Evolutionary conservation across 1,284 basidiomycete genomes (phyloP).

Genomic region (Marasmius fiardii): DNA sequence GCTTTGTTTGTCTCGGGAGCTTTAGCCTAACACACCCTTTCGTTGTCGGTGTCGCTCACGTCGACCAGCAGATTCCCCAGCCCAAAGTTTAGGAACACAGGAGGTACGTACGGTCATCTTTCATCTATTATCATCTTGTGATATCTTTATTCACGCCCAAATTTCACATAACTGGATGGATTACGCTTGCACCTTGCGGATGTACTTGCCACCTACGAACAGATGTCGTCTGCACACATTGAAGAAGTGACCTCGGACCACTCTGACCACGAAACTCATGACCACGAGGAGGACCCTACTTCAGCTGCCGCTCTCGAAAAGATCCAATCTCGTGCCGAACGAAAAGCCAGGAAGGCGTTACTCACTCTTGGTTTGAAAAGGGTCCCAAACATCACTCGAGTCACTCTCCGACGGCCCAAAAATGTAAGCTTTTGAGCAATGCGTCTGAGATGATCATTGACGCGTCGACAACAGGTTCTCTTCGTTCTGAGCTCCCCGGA

Average conservation of each 20-base stretch:
- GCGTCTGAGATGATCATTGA: not conserved
- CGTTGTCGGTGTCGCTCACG: slow-evolving; percentile 17
- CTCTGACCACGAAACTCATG: slow-evolving; percentile 65
- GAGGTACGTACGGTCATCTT: not conserved
- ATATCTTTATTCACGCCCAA: not conserved
- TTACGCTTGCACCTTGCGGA: not conserved
- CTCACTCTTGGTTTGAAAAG: slow-evolving; percentile 88
- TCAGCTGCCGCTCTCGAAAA: slow-evolving; percentile 87
- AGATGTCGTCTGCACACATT: slow-evolving; percentile 56
- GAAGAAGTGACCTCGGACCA: slow-evolving; percentile 81
- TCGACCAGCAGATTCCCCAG: slow-evolving; percentile 16
- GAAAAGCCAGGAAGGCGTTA: slow-evolving; percentile 88
- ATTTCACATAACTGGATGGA: slow-evolving; percentile 5
- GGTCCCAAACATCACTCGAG: slow-evolving; percentile 91
- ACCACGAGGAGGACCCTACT: slow-evolving; percentile 73
- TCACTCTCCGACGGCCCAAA: slow-evolving; percentile 92
- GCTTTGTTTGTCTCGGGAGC: not conserved
- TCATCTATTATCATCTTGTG: not conserved
- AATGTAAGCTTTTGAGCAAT: slow-evolving; percentile 56
- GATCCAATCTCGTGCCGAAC: slow-evolving; percentile 89
- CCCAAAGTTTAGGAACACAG: not conserved
- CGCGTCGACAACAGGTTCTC: slow-evolving; percentile 56
- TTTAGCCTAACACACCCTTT: slow-evolving; percentile 9
- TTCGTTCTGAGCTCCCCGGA: slow-evolving; percentile 94
- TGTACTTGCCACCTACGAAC: not conserved